Percentiles rank a stretch among this genome's conserved stretches.
Conservation (phyloP, 805 yeast species). For the Nakazawaea molendinolei region DNA sequence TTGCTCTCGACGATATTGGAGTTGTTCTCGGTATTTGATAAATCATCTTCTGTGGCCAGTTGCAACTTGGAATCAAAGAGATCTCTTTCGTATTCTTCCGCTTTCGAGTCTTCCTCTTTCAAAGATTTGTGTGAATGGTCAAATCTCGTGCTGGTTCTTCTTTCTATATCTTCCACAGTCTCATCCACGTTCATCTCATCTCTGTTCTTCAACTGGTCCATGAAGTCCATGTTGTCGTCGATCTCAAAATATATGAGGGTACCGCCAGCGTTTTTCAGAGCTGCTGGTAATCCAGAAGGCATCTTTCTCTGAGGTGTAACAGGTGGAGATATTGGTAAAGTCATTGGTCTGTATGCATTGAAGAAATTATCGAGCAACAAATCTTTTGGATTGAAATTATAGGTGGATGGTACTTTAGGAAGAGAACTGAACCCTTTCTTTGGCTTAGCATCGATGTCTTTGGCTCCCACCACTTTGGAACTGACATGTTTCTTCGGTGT, state of each 20-base stretch:
- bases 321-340: conserved; percentile 25
- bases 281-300: conserved; percentile 1
- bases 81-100: conserved; percentile 10
- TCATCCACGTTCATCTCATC: conserved; percentile 7
- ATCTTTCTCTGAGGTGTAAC: conserved; percentile 10
- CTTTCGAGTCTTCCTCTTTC: conserved; percentile 14
- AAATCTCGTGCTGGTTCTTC: conserved; percentile 15
- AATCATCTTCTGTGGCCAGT: conserved; percentile 11
- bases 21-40: neutral
- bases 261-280: conserved; percentile 17
- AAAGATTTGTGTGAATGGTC: conserved; percentile 18
- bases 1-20: conserved; percentile 13
- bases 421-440: conserved; percentile 27
- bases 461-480: conserved; percentile 1
- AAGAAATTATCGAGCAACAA: conserved; percentile 27
- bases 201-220: conserved; percentile 14
- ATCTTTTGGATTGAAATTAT: conserved; percentile 25
- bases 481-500: neutral
- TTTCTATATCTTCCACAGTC: conserved; percentile 12
- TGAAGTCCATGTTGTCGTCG: conserved; percentile 24
- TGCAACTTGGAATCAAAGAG: conserved; percentile 7
- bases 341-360: conserved; percentile 29
- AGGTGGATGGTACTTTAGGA: conserved; percentile 27
- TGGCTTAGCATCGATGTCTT: conserved; percentile 6
- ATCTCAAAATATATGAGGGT: conserved; percentile 24